Base-by-base conservation (phyloP, 345 rosid species). In the Cardiospermum halicacabum region DNA sequence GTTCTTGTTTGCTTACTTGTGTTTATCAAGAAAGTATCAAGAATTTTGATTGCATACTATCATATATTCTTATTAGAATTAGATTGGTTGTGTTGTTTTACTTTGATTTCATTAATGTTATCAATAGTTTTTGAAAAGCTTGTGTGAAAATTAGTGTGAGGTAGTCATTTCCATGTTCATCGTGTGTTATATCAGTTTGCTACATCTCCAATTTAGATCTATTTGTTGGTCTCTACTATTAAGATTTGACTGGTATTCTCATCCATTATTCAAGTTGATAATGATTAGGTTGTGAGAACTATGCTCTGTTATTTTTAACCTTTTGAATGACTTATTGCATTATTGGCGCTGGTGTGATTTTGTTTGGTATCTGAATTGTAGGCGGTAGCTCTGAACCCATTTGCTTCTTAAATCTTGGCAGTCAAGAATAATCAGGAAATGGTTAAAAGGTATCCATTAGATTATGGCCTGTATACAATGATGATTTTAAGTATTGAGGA, bases 381-480 rank as follows among this genome's bases (percentile, higher is more conserved):
- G 72, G 50, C 42, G 50, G 18, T 18, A 30, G 50, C 7, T 30
- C 66, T 56, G 71, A 36, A 31, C 58, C 58, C 27, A 15, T 18
- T 28, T 56, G n/a, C n/a, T 60, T 60, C 11, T 19, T 25, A 39
- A 47, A 18, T 32, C 47, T 62, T 53, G 53, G 51, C 27, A 16
- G 30, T 61, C 45, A 18, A 32, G 57, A 56, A 58, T 25, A 57
- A 66, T 34, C 45, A 28, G 79, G 82, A 81, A 81, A 87, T 87
- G 93, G 80, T 84, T 76, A 72, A 76, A 68, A 82, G 93, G 93
- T 84, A 42, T 57, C 58, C 2, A 39, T 37, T 37, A 49, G 25
- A 5, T n/a, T 68, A 30, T 39, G 24, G 18, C n/a, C n/a, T n/a
- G n/a, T n/a, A 64, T 15, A 0, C 28, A 19, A 36, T 24, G 43